These are phyloP conservation scores for Chlorophyllum brunneum DNA, from an alignment of 768 basidiomycete species.

Conservation along the genomic window DNA sequence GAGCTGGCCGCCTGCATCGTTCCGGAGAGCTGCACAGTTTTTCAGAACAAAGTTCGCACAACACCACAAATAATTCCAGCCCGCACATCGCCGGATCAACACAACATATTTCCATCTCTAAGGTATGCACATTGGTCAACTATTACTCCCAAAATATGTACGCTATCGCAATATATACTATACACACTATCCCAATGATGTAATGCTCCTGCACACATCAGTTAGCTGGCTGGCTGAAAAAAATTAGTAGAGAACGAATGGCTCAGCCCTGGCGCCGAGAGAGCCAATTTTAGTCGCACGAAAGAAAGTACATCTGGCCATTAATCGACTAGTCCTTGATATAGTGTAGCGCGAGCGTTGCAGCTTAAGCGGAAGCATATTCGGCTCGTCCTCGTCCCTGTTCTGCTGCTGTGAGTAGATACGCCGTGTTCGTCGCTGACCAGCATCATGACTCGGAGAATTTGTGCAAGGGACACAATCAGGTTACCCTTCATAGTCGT, in stretches of 20 bases:
- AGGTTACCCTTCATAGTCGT: constrained; percentile 20
- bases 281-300: constrained; percentile 2
- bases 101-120: neutral
- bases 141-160: constrained; percentile 1
- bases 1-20: constrained; percentile 53
- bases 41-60: constrained; percentile 57
- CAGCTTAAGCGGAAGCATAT: no score
- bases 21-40: constrained; percentile 71
- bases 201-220: neutral
- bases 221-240: neutral
- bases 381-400: no score
- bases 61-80: constrained; percentile 6
- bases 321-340: neutral
- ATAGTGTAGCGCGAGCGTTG: neutral
- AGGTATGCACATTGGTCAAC: neutral
- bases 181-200: constrained; percentile 3
- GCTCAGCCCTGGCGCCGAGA: neutral
- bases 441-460: neutral
- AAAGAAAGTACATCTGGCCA: constrained; percentile 2
- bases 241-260: neutral
- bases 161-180: neutral
- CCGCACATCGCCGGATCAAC: constrained; percentile 12
- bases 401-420: neutral
- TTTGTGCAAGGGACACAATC: neutral
- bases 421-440: neutral